These are phyloP conservation scores for Pseudocercospora fuligena DNA, from an alignment of 2,329 filamentous ascomycete genomes.

Conservation along the genomic window DNA sequence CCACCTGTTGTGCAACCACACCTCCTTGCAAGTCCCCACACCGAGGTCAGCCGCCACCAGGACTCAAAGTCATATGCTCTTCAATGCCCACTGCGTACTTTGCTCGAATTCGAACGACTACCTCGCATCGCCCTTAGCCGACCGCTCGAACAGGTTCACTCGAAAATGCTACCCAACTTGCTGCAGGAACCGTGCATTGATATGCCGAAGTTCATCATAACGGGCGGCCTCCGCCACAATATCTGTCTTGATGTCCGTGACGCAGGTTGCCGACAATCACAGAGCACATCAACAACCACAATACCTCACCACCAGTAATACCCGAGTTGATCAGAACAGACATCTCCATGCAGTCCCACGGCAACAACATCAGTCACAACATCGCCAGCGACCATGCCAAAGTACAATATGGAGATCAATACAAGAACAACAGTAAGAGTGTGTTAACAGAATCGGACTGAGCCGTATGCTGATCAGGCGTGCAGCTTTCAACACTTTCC, in stretches of 20 bases:
- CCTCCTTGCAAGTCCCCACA: not conserved
- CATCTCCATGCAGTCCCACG: not conserved
- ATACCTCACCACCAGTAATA: not conserved
- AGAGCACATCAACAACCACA: not conserved
- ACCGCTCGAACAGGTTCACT: not conserved
- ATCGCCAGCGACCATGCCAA: not conserved
- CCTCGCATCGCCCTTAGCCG: not conserved
- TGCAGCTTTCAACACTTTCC: not conserved
- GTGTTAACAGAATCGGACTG: not conserved
- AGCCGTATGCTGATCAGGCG: not conserved
- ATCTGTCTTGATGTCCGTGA: not conserved
- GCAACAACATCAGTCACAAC: not conserved
- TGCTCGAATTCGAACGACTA: not conserved
- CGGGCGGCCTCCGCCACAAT: not conserved
- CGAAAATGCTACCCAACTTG: not conserved
- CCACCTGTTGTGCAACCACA: constrained; percentile 5
- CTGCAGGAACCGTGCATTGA: not conserved
- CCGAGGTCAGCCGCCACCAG: not conserved
- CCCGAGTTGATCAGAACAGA: not conserved
- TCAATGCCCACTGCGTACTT: not conserved
- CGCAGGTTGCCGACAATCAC: not conserved
- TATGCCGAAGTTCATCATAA: not conserved
- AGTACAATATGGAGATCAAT: not conserved
- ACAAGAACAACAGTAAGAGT: not conserved
- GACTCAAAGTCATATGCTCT: not conserved